Base-by-base conservation (phyloP, 345 rosid genomes). In the Orychophragmus violaceus region DNA sequence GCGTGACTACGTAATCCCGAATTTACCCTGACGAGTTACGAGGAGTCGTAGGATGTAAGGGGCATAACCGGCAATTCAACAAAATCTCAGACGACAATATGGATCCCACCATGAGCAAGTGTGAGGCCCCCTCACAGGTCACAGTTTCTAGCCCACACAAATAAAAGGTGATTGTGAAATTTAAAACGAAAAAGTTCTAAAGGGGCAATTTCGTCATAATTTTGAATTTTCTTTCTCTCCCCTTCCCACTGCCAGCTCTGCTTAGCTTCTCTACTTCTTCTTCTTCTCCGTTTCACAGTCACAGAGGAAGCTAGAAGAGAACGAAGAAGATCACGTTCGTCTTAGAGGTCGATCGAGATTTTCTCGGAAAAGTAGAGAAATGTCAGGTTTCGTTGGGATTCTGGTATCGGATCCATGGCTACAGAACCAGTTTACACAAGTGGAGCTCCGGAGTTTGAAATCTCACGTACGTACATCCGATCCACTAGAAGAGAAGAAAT, bases 351-450 rank as follows among this genome's bases (percentile, higher is more conserved):
- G 22, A 68, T 19, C 41, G 0, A 3, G 16, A 17, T 30, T 42
- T 1, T 21, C 21, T 24, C 52, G 6, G 22, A 19, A 13, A 22
- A n/a, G 28, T 21, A 13, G 25, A 23, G 29, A 78, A 69, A 92
- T 89, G 96, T 82, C 90, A 6, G 86, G 84, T n/a, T 94, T 86
- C 81, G 92, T 88, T 2, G 99, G 99, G 19, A 76, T 94, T 78
- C 70, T 94, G 17, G 92, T 94, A 30, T 90, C 97, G 72, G 99
- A 94, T 88, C 96, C 97, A 64, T 88, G 77, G 87, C 92, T 94
- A 35, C 99, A 94, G 57, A 94, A 88, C 74, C 99, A 94, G 84
- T 94, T 94, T 85, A 94, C 99, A 37, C 99, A 94, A 56, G 99
- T 94, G 36, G 99, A 94, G 90, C 99, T 90, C 62, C 87, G 97